Evolutionary conservation across 306 rosid genomes (phyloP), one percentile per base, ranked within the genome.

Genomic region (Parietaria judaica): DNA sequence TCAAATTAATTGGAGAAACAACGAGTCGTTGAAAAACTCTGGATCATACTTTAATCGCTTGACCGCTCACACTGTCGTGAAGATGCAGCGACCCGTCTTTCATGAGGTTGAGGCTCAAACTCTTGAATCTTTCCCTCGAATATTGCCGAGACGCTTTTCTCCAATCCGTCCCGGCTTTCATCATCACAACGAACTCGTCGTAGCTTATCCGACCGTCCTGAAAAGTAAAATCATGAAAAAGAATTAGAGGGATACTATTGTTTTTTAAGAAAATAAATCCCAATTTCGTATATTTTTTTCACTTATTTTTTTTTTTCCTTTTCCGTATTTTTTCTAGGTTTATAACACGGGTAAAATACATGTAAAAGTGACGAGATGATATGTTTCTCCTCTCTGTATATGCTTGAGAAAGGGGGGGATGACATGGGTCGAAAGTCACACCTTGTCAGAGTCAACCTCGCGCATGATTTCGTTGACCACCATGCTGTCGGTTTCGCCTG

Each of bases 121-220:
- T 94, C 82, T 94, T 88, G 86, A 94, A 94, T 76, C 99, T 81
- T 77, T 94, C 99, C 76, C 99, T 86, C 4, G 99, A 94, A 60
- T 94, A 94, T 76, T 94, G 99, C 58, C 99, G 79, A 13, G 99
- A 94, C 8, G 99, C 99, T 68, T 94, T 94, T 81, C 99, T 87
- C 99, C 99, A 94, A 71, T 94, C 99, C 0, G 99, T 94, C 71
- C 99, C 99, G 2, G 99, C 81, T 76, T 94, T 94, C 99, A 94
- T 94, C 99, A 94, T 94, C 10, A 94, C 94, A 45, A 88, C 83
- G 68, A 94, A 94, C 80, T 94, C 99, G 6, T 88, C 97, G n/a
- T 80, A 84, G 66, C 99, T 88, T 66, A 94, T 83, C 45, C 80
- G 84, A 35, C 94, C 95, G 62, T 94, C 99, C 99, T 94, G 80